phyloP scores from a whole-genome alignment of 805 yeast species.

The Sungouiella thailandica region DNA sequence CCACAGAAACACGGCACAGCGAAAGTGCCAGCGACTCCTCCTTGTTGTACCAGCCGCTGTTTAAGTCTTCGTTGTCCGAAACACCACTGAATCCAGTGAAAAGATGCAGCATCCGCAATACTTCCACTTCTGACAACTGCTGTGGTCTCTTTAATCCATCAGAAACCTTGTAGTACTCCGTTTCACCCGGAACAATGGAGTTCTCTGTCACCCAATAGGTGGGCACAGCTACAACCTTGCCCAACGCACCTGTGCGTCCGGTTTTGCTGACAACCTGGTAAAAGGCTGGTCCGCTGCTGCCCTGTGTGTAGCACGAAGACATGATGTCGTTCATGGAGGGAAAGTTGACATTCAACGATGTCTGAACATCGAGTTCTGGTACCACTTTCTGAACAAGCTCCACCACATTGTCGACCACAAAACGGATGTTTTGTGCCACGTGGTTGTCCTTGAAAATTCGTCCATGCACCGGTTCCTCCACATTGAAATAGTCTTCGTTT shows the following conservation, averaged over 20 bases:
- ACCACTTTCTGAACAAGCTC: slow-evolving; percentile 16
- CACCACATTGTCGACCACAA: slow-evolving; percentile 20
- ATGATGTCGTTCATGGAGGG: slow-evolving; percentile 24
- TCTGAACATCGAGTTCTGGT: slow-evolving; percentile 2
- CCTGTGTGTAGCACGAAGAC: slow-evolving; percentile 18
- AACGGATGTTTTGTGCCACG: slow-evolving; percentile 19
- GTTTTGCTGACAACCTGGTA: slow-evolving; percentile 3
- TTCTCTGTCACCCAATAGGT: slow-evolving; percentile 1
- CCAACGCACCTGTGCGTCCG: slow-evolving; percentile 1
- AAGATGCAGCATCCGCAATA: slow-evolving; percentile 4
- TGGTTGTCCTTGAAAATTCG: slow-evolving; percentile 15
- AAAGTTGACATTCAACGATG: slow-evolving; percentile 21
- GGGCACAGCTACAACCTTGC: slow-evolving; percentile 8
- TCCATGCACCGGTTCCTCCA: slow-evolving; percentile 5
- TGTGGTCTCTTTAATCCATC: slow-evolving; percentile 2
- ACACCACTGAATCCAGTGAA: not conserved
- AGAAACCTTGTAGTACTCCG: slow-evolving; percentile 4
- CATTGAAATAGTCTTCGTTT: slow-evolving; percentile 25
- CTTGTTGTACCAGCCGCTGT: slow-evolving; percentile 1
- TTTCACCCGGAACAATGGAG: not conserved
- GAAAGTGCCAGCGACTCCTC: slow-evolving; percentile 5
- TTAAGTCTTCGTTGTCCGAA: slow-evolving; percentile 2
- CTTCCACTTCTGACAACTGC: slow-evolving; percentile 4
- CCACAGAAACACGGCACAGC: slow-evolving; percentile 8
- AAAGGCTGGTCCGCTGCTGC: slow-evolving; percentile 6